Evolutionary conservation across 495 filamentous ascomycete genomes (phyloP), one percentile per base, ranked within the genome.

Genomic region (Pyrenopolyporus hunteri): DNA sequence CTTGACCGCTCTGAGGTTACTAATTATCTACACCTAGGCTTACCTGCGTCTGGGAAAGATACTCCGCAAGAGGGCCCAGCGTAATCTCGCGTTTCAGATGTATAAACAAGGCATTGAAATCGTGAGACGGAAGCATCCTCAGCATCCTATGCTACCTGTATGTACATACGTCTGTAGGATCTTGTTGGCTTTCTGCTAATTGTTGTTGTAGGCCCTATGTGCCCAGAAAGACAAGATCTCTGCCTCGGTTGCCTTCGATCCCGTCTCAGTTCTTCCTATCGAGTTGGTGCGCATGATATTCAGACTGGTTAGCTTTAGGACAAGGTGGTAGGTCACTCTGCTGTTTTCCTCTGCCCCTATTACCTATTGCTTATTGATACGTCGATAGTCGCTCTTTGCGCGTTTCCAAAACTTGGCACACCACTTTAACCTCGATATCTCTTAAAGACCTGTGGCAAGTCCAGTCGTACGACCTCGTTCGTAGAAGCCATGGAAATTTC

Each of bases 281-380:
- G 83, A 86, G 49, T 68, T 85, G 33, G 73, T 74, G 22, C 49
- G 58, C 26, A 74, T 82, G 57, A 73, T 81, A 1, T 68, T 86
- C 3, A 48, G 70, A n/a, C 57, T 76, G 33, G 63, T 84, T 6
- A 69, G 73, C 16, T 83, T 83, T 59, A 74, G 67, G 33, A 66
- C 82, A n/a, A 71, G 79, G 19, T 80, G 80, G 82, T 84, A 71
- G 62, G 78, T 69, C 19, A 6, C n/a, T 23, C 17, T 28, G 2
- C 2, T 19, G 31, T 20, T 28, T 9, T 7, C 3, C 6, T 28
- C n/a, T 14, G 1, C 1, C 4, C 19, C 6, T 7, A n/a, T n/a
- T n/a, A n/a, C n/a, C n/a, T 29, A 6, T 33, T 6, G n/a, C 23
- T 54, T 10, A 57, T 28, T 23, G 26, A 36, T 29, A n/a, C 13